Percentiles rank a stretch among this genome's conserved stretches.
Conservation (phyloP, 768 basidiomycete genomes). For the Termitomyces eurrhizus region DNA sequence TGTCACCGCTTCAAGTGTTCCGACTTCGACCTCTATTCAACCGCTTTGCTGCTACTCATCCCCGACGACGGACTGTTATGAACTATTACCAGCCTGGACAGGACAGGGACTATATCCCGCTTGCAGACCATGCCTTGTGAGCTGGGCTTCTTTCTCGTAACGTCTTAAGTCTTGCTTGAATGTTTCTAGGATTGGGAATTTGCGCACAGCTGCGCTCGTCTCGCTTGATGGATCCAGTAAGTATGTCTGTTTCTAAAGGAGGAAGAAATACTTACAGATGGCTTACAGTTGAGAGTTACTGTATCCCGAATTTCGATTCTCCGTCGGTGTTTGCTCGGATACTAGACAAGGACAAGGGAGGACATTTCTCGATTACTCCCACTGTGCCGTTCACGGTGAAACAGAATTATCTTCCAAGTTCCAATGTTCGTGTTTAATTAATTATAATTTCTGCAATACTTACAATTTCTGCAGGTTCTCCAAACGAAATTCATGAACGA, state of each 20-base stretch:
- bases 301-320: slow-evolving; percentile 90
- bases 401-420: slow-evolving; percentile 80
- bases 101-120: slow-evolving; percentile 66
- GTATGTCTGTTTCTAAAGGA: slow-evolving; percentile 5
- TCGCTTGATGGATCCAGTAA: slow-evolving; percentile 81
- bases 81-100: slow-evolving; percentile 49
- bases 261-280: not conserved
- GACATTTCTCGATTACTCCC: slow-evolving; percentile 89
- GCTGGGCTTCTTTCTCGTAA: slow-evolving; percentile 17
- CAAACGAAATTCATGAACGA: slow-evolving; percentile 93
- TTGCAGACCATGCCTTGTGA: slow-evolving; percentile 79
- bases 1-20: not conserved
- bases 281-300: slow-evolving; percentile 82
- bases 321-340: slow-evolving; percentile 90
- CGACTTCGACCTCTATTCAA: not conserved
- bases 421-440: slow-evolving; percentile 47
- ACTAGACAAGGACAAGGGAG: slow-evolving; percentile 87
- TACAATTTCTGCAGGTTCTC: slow-evolving; percentile 46
- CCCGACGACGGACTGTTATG: slow-evolving; percentile 27
- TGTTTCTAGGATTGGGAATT: slow-evolving; percentile 66
- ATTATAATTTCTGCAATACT: not conserved
- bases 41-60: not conserved
- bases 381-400: slow-evolving; percentile 66
- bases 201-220: slow-evolving; percentile 79
- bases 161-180: slow-evolving; percentile 8